Evolutionary conservation across 805 yeast species (phyloP).

Genomic region (Kodamaea nitidulidarum): DNA sequence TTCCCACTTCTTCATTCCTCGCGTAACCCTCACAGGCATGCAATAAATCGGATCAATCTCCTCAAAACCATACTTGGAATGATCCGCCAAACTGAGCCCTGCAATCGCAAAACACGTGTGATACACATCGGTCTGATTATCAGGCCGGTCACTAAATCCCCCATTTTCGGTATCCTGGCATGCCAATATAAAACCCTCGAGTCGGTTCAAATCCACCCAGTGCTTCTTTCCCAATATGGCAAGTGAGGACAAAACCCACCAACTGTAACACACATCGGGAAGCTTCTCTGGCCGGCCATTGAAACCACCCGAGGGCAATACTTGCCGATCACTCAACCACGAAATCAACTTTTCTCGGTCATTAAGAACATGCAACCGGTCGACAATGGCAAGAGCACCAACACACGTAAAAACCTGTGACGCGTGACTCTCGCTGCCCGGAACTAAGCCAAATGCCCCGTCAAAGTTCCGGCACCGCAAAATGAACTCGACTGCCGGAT

Average conservation of each 20-base stretch:
- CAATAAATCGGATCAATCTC: slow-evolving; percentile 84
- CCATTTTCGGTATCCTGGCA: slow-evolving; percentile 80
- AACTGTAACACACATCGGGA: slow-evolving; percentile 96
- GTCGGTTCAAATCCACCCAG: slow-evolving; percentile 70
- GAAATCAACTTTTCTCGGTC: slow-evolving; percentile 53
- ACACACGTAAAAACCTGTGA: slow-evolving; percentile 88
- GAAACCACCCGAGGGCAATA: slow-evolving; percentile 74
- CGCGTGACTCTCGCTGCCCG: slow-evolving; percentile 94
- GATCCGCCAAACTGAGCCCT: slow-evolving; percentile 75
- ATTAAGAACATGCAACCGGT: slow-evolving; percentile 45
- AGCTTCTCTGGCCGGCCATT: slow-evolving; percentile 95
- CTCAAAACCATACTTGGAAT: slow-evolving; percentile 45
- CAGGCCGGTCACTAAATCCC: slow-evolving; percentile 90
- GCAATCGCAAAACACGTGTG: slow-evolving; percentile 91
- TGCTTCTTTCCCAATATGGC: slow-evolving; percentile 60
- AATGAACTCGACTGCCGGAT: slow-evolving; percentile 64
- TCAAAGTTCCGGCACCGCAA: slow-evolving; percentile 79
- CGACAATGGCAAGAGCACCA: slow-evolving; percentile 71
- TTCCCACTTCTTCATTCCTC: slow-evolving; percentile 26
- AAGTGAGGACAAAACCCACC: slow-evolving; percentile 91
- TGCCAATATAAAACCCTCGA: slow-evolving; percentile 62
- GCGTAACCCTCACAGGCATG: slow-evolving; percentile 55
- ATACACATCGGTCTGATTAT: slow-evolving; percentile 86
- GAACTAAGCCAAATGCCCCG: slow-evolving; percentile 91
- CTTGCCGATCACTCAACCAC: slow-evolving; percentile 93